Conservation (phyloP, 139 green algal species). For the Chlorella sp. region DNA sequence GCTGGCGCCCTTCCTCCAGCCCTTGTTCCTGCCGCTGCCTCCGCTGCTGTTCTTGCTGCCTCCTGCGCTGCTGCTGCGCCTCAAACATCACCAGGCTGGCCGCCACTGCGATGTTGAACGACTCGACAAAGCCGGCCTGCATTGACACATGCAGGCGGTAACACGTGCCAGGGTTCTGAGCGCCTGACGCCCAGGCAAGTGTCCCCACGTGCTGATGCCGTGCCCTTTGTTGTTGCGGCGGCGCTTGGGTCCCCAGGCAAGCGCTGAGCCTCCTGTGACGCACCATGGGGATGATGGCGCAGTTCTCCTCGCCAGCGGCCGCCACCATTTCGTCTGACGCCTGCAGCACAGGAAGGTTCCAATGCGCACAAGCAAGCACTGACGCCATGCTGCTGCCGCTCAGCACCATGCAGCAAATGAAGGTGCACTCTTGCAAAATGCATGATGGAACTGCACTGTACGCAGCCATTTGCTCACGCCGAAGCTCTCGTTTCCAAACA, state of each 20-base stretch:
- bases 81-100: constrained; percentile 53
- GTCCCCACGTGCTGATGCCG: neutral
- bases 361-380: too few species aligned
- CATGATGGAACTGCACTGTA: too few species aligned
- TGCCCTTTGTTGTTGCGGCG: neutral
- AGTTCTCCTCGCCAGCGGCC: constrained; percentile 50
- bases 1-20: too few species aligned
- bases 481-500: constrained; percentile 74
- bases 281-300: constrained; percentile 60
- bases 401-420: too few species aligned
- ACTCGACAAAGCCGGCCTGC: constrained; percentile 67
- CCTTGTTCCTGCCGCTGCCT: too few species aligned
- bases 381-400: too few species aligned
- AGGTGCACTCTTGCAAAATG: too few species aligned
- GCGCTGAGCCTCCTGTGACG: neutral
- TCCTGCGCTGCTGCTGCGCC: constrained; percentile 28
- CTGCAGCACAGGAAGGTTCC: too few species aligned
- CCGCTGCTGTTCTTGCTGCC: too few species aligned
- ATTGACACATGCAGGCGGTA: neutral
- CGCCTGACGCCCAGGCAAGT: neutral
- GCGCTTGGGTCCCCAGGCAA: neutral
- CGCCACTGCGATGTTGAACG: constrained; percentile 73
- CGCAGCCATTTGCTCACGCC: too few species aligned
- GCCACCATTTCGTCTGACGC: constrained; percentile 38
- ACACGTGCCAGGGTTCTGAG: neutral